These are phyloP conservation scores for Ogataea philodendri DNA, from an alignment of 805 yeast genomes.

Conservation along the genomic window DNA sequence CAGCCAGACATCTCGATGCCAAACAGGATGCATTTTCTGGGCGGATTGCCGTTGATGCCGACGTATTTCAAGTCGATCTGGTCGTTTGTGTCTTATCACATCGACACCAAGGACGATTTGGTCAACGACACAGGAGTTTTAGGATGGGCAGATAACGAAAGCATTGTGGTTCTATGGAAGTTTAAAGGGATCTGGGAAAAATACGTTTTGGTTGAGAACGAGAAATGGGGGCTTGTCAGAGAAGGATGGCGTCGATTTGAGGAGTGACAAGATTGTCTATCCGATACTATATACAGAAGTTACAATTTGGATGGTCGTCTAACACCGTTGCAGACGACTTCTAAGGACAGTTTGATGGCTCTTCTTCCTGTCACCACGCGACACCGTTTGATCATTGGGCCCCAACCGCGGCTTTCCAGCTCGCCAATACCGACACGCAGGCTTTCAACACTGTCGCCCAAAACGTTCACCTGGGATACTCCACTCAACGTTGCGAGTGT, in stretches of 20 bases:
- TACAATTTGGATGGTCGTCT: slow-evolving; percentile 5
- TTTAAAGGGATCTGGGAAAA: slow-evolving; percentile 80
- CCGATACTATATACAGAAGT: no score
- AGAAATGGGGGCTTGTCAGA: slow-evolving; percentile 54
- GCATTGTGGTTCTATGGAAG: slow-evolving; percentile 75
- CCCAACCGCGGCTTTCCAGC: slow-evolving; percentile 7
- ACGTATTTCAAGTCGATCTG: slow-evolving; percentile 80
- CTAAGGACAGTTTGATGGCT: slow-evolving; percentile 2
- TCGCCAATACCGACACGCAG: slow-evolving; percentile 4
- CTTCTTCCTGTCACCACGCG: slow-evolving; percentile 3
- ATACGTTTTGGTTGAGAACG: slow-evolving; percentile 63
- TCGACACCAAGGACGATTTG: slow-evolving; percentile 35
- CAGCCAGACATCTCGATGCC: slow-evolving; percentile 23
- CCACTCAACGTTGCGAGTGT: not conserved
- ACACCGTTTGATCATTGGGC: slow-evolving; percentile 1
- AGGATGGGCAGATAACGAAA: slow-evolving; percentile 79
- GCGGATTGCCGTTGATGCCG: slow-evolving; percentile 54
- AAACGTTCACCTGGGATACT: slow-evolving; percentile 1
- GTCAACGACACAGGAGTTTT: slow-evolving; percentile 43
- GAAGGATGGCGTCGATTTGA: slow-evolving; percentile 71
- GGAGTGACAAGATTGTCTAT: slow-evolving; percentile 19
- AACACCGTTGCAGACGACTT: slow-evolving; percentile 1
- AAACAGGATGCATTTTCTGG: slow-evolving; percentile 65
- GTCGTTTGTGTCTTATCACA: slow-evolving; percentile 78
- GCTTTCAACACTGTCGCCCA: slow-evolving; percentile 4